Base-by-base conservation (phyloP, 306 rosid genomes). In the Casuarina glauca region DNA sequence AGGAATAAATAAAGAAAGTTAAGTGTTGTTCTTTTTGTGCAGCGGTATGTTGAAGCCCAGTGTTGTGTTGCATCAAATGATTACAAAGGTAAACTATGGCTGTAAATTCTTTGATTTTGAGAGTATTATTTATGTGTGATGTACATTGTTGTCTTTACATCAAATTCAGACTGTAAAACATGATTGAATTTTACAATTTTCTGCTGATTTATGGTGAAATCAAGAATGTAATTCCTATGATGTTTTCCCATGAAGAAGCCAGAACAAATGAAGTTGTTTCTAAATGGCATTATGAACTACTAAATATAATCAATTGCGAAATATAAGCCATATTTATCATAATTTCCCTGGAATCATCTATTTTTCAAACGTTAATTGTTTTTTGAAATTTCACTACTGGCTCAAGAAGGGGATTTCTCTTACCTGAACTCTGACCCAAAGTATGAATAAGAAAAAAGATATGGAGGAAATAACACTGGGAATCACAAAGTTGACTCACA, bases 31-130 rank as follows among this genome's bases (percentile, higher is more conserved):
- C 80, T 42, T 57, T 87, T 20, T 53, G 55, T 86, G 87, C 87
- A 96, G 99, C 93, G 99, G 39, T 96, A 96, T 77, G 96, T 93
- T 72, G 99, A 96, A 87, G 98, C 98, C 82, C 99, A 93, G 69
- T 96, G 99, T 82, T 91, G 91, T 79, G 76, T 96, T 62, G 93
- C 97, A 72, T 86, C 94, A 76, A 96, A 96, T 79, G 97, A 93
- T 85, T 96, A 93, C 82, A 96, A 89, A 89, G 99, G 99, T 96
- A 85, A 85, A 76, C 50, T 42, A 36, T 26, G 32, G 32, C 38
- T 39, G 38, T 66, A 49, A 15, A 26, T 67, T 66, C 49, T 48
- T 48, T 67, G 71, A n/a, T 41, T 66, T 67, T 41, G 71, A 67
- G 51, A n/a, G 15, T 67, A 16, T 67, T 67, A 42, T 67, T 7